Percentiles rank a stretch among this genome's conserved stretches.
Evolutionary conservation across 371 early-diverging fungal genomes (phyloP).

Genomic region (Syncephalastrum monosporum): DNA sequence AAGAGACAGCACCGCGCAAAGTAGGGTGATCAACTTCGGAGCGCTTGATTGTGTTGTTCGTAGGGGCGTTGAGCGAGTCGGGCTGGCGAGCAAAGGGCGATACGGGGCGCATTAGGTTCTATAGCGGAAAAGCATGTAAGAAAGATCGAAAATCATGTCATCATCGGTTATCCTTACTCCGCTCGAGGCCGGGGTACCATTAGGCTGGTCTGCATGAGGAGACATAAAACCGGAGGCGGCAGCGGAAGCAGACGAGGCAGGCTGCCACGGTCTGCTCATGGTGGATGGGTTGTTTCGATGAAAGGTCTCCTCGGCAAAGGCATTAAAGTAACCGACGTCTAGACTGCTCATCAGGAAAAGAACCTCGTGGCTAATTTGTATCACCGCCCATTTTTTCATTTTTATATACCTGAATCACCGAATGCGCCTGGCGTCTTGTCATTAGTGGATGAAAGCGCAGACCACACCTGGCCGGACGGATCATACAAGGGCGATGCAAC

Average conservation of each 20-base stretch:
- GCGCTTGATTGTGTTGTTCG: too few relatives aligned
- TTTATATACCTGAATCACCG: background rate
- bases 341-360: too few relatives aligned
- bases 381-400: background rate
- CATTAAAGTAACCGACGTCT: background rate
- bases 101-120: background rate
- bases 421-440: conserved; percentile 4
- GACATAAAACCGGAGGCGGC: conserved; percentile 1
- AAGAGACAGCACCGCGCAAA: too few relatives aligned
- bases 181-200: background rate
- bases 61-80: background rate
- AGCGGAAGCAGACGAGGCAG: conserved; percentile 1
- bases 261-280: conserved; percentile 1
- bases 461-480: conserved; percentile 8
- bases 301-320: conserved; percentile 3
- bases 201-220: background rate
- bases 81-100: background rate
- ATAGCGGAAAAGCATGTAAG: background rate
- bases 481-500: conserved; percentile 10
- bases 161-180: background rate
- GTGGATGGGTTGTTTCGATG: background rate
- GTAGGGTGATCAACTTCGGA: too few relatives aligned
- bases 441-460: background rate
- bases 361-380: too few relatives aligned
- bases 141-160: too few relatives aligned